These are phyloP conservation scores for Aspergillus bridgeri DNA, from an alignment of 495 filamentous ascomycete genomes.

Conservation along the genomic window DNA sequence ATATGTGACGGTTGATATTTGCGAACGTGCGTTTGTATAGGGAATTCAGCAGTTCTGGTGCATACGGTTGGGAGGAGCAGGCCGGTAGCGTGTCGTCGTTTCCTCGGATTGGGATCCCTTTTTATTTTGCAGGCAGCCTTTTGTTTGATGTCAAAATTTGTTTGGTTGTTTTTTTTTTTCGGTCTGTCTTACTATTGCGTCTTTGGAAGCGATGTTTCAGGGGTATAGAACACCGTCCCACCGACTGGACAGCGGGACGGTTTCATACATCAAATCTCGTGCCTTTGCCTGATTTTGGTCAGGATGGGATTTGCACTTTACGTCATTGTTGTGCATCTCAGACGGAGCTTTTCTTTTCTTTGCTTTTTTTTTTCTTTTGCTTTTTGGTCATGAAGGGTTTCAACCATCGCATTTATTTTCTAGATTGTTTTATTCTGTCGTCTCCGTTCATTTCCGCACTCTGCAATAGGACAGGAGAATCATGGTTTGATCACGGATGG, in stretches of 20 bases:
- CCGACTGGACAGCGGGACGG: slow-evolving; percentile 33
- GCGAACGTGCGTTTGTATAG: slow-evolving; percentile 54
- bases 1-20: slow-evolving; percentile 60
- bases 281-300: slow-evolving; percentile 16
- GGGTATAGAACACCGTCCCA: slow-evolving; percentile 27
- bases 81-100: slow-evolving; percentile 46
- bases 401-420: slow-evolving; percentile 35
- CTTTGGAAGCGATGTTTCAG: slow-evolving; percentile 36
- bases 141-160: slow-evolving; percentile 29
- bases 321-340: slow-evolving; percentile 26
- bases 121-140: slow-evolving; percentile 24
- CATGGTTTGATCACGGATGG: slow-evolving; percentile 47
- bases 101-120: slow-evolving; percentile 34
- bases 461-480: slow-evolving; percentile 46
- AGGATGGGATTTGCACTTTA: slow-evolving; percentile 32
- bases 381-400: slow-evolving; percentile 26
- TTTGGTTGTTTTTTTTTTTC: slow-evolving; percentile 22
- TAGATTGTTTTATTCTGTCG: slow-evolving; percentile 38
- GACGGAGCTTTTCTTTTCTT: slow-evolving; percentile 29
- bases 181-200: slow-evolving; percentile 29
- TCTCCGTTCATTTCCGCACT: slow-evolving; percentile 36
- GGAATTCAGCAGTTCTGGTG: slow-evolving; percentile 49
- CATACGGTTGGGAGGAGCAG: slow-evolving; percentile 51
- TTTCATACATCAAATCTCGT: slow-evolving; percentile 39
- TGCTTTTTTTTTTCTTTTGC: too few species aligned